Evolutionary conservation across 2,329 filamentous ascomycete genomes (phyloP).

Genomic region (Verticillium albo-atrum): DNA sequence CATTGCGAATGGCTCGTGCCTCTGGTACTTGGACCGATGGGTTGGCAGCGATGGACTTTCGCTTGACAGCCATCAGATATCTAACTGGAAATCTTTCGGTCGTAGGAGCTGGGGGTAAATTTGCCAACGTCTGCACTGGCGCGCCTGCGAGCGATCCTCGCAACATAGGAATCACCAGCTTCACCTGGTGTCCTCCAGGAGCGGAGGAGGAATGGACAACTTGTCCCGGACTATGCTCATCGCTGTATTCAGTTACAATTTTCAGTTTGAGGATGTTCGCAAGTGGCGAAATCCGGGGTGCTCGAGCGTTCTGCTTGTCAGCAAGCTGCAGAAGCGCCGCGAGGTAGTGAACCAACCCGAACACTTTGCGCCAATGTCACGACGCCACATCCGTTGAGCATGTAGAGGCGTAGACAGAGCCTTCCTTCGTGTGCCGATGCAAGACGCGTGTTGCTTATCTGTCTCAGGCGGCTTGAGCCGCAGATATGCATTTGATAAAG

Average conservation of each 20-base stretch:
- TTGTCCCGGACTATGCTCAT: background rate
- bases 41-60: background rate
- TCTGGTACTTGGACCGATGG: background rate
- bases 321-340: background rate
- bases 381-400: background rate
- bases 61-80: too few species aligned
- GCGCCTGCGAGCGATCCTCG: too few species aligned
- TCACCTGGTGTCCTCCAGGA: background rate
- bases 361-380: background rate
- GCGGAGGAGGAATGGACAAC: background rate
- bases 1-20: background rate
- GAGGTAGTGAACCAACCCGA: background rate
- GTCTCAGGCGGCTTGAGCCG: background rate
- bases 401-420: background rate
- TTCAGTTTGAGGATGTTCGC: background rate
- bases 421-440: background rate
- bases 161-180: too few species aligned
- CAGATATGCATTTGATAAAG: background rate
- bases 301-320: background rate
- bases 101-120: too few species aligned
- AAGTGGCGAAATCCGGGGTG: background rate
- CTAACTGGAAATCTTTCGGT: background rate
- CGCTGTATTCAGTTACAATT: background rate
- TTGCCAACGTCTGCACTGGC: too few species aligned
- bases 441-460: background rate